phyloP scores from a whole-genome alignment of 805 yeast genomes.

The Saturnispora kantuleensis region DNA sequence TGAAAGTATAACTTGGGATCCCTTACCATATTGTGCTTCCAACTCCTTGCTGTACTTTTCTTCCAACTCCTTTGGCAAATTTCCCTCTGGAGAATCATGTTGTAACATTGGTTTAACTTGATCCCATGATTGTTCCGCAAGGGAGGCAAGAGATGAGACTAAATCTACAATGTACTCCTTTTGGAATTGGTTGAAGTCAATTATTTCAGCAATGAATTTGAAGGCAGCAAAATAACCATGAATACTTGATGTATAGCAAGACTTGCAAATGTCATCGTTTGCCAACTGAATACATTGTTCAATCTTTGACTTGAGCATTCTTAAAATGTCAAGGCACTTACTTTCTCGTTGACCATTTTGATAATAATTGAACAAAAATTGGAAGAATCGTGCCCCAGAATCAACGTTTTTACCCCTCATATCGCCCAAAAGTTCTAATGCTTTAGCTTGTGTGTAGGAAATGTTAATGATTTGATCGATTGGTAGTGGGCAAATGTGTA shows the following conservation, averaged over 20 bases:
- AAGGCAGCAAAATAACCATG: slow-evolving; percentile 67
- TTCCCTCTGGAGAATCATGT: slow-evolving; percentile 66
- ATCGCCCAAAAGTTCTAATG: slow-evolving; percentile 26
- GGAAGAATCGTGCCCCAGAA: slow-evolving; percentile 63
- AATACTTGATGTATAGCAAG: slow-evolving; percentile 41
- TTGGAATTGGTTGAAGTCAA: slow-evolving; percentile 11
- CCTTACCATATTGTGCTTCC: slow-evolving; percentile 27
- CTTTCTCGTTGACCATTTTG: slow-evolving; percentile 14
- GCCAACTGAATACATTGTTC: slow-evolving; percentile 28
- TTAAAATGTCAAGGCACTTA: slow-evolving; percentile 22
- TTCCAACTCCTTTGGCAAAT: slow-evolving; percentile 38
- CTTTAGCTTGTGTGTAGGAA: slow-evolving; percentile 16
- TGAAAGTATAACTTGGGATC: slow-evolving; percentile 42
- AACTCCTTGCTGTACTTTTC: slow-evolving; percentile 27
- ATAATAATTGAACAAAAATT: slow-evolving; percentile 35
- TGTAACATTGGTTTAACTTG: slow-evolving; percentile 40
- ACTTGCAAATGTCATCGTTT: slow-evolving; percentile 27
- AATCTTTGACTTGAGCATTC: slow-evolving; percentile 26
- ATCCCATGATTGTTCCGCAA: slow-evolving; percentile 31
- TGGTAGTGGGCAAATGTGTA: slow-evolving; percentile 35
- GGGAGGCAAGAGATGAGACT: slow-evolving; percentile 9
- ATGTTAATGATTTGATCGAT: slow-evolving; percentile 18
- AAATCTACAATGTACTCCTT: slow-evolving; percentile 2
- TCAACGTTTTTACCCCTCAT: slow-evolving; percentile 60
- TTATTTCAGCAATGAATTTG: slow-evolving; percentile 26